Percentiles rank a stretch among this genome's conserved stretches.
phyloP scores from a whole-genome alignment of 2,329 filamentous ascomycete genomes.

The Penicillium sp. region DNA sequence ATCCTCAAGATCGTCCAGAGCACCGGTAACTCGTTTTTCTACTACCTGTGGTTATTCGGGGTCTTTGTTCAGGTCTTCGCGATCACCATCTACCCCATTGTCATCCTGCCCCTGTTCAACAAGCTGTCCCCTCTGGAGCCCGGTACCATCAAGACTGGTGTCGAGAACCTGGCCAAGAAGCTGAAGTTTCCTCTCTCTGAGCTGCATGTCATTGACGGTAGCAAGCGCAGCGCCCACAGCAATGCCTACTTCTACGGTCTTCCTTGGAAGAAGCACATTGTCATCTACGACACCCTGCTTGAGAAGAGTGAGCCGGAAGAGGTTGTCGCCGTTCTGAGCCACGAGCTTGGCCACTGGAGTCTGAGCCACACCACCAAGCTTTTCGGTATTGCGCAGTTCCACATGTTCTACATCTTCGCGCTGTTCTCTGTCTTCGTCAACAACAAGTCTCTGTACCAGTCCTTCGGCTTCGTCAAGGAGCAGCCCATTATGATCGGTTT shows the following conservation, averaged over 20 bases:
- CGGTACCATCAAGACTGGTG: constrained; percentile 81
- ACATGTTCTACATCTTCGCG: constrained; percentile 95
- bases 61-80: constrained; percentile 87
- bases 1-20: constrained; percentile 93
- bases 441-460: constrained; percentile 85
- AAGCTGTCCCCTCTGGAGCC: constrained; percentile 91
- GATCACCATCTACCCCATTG: constrained; percentile 94
- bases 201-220: constrained; percentile 91
- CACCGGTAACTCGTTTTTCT: constrained; percentile 94
- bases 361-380: constrained; percentile 91
- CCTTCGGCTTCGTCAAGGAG: constrained; percentile 83
- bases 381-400: constrained; percentile 82
- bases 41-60: constrained; percentile 94
- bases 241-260: constrained; percentile 97
- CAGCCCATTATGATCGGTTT: constrained; percentile 96
- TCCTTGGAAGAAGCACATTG: constrained; percentile 99
- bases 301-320: constrained; percentile 92
- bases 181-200: constrained; percentile 91
- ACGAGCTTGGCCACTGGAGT: constrained; percentile 97
- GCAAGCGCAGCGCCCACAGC: constrained; percentile 83
- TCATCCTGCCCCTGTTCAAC: constrained; percentile 95
- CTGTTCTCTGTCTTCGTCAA: constrained; percentile 97
- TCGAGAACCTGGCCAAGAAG: constrained; percentile 78
- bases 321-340: constrained; percentile 90
- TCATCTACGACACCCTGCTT: constrained; percentile 96